phyloP scores from a whole-genome alignment of 768 basidiomycete genomes.

The Cubamyces sp. region DNA sequence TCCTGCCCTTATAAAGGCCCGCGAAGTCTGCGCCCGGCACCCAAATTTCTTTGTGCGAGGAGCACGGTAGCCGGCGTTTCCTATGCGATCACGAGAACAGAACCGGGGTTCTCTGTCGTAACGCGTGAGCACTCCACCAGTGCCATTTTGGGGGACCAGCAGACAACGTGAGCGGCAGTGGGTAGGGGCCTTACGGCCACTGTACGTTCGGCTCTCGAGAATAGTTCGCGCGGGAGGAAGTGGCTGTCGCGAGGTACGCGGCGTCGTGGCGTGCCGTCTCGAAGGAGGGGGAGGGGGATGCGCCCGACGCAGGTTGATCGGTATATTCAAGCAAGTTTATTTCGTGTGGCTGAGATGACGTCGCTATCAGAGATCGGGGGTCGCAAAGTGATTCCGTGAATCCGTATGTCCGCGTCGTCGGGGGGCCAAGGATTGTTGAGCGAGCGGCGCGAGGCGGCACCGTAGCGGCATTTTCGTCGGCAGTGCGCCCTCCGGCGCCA shows the following conservation, averaged over 20 bases:
- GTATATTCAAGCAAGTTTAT: background rate
- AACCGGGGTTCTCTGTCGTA: slow-evolving; percentile 13
- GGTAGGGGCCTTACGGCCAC: background rate
- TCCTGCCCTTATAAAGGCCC: slow-evolving; percentile 7
- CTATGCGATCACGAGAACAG: slow-evolving; percentile 17
- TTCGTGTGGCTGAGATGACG: background rate
- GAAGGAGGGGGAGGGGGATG: background rate
- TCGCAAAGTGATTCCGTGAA: background rate
- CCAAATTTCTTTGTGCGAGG: slow-evolving; percentile 10
- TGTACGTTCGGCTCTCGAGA: background rate
- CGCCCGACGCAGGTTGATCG: background rate
- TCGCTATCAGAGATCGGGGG: slow-evolving; percentile 8
- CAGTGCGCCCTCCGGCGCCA: background rate
- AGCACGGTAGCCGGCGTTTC: slow-evolving; percentile 8
- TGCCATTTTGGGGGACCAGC: slow-evolving; percentile 10
- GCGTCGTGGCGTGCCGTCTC: slow-evolving; percentile 6
- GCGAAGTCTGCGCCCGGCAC: background rate
- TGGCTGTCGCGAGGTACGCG: slow-evolving; percentile 10
- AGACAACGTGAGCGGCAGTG: slow-evolving; percentile 1
- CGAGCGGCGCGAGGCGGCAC: slow-evolving; percentile 7
- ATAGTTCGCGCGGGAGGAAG: slow-evolving; percentile 1
- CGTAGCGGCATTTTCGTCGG: background rate
- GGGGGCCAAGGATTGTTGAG: background rate
- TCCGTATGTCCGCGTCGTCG: background rate
- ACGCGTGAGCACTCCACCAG: slow-evolving; percentile 21